Evolutionary conservation across 1,139 yeast species (phyloP).

Genomic region (Debaryomycetaceae sp.): DNA sequence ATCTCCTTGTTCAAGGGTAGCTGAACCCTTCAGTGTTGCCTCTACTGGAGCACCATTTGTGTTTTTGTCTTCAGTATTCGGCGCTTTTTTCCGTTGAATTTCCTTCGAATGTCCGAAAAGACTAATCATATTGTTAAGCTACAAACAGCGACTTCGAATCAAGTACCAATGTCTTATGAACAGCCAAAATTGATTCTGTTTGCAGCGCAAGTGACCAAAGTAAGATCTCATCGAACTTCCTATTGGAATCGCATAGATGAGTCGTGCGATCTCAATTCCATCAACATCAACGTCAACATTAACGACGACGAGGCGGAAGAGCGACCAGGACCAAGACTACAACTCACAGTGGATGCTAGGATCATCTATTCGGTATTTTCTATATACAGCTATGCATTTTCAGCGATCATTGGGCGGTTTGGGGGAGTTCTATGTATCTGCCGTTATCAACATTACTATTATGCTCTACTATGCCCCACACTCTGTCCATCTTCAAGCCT

Average conservation of each 20-base stretch:
- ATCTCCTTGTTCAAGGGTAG: not conserved
- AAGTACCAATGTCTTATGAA: too few species aligned
- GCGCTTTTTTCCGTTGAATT: slow-evolving; percentile 1
- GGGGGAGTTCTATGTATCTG: slow-evolving; percentile 33
- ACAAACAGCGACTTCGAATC: not conserved
- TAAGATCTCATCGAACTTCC: not conserved
- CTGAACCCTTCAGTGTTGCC: not conserved
- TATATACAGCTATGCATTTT: not conserved
- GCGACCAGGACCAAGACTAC: not conserved
- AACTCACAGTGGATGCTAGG: not conserved
- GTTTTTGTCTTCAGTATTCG: not conserved
- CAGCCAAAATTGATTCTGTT: too few species aligned
- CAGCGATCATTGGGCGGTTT: not conserved
- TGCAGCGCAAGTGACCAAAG: too few species aligned
- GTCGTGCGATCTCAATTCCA: not conserved
- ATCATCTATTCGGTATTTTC: not conserved
- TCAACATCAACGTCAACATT: not conserved
- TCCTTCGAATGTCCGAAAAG: slow-evolving; percentile 2
- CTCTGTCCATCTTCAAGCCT: slow-evolving; percentile 77
- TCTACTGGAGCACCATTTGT: not conserved
- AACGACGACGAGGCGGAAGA: too few species aligned
- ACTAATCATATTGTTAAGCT: slow-evolving; percentile 1
- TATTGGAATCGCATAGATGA: not conserved
- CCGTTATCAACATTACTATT: slow-evolving; percentile 69
- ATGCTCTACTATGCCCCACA: slow-evolving; percentile 76